phyloP scores from a whole-genome alignment of 768 basidiomycete species.

The Sistotremastrum suecicum region DNA sequence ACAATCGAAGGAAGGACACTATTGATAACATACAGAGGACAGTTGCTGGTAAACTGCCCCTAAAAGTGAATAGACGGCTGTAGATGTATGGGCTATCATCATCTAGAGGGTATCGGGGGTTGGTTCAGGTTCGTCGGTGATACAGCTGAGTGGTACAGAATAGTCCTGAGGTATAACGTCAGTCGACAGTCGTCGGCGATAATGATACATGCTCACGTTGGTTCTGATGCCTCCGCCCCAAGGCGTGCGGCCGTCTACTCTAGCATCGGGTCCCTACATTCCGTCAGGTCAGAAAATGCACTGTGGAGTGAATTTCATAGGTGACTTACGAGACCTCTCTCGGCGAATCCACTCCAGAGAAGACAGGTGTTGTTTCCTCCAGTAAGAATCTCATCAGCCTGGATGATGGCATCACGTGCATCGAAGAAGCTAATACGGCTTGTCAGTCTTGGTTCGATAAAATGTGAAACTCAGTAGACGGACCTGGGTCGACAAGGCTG shows the following conservation, averaged over 20 bases:
- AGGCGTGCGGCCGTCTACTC: slow-evolving; percentile 60
- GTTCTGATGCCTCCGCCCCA: slow-evolving; percentile 87
- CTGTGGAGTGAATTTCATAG: background rate
- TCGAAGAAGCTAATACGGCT: slow-evolving; percentile 50
- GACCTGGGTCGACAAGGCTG: slow-evolving; percentile 73
- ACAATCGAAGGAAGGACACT: no score
- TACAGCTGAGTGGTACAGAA: no score
- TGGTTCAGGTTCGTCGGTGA: no score
- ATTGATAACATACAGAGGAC: no score
- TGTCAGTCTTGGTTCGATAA: background rate
- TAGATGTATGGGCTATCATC: no score
- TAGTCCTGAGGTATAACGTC: no score
- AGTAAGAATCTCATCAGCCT: slow-evolving; percentile 81
- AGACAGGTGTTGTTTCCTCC: slow-evolving; percentile 87
- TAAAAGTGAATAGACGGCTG: no score
- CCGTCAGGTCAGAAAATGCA: background rate
- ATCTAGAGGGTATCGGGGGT: no score
- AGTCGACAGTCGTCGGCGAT: no score
- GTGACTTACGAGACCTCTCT: slow-evolving; percentile 43
- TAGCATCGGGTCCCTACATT: slow-evolving; percentile 48
- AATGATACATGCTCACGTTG: slow-evolving; percentile 28
- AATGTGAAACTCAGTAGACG: background rate
- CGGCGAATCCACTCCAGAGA: slow-evolving; percentile 76
- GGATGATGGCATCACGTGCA: slow-evolving; percentile 78
- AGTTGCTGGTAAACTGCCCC: no score